Base-by-base conservation (phyloP, 2,329 filamentous ascomycete genomes). In the Fusarium bactridioides region DNA sequence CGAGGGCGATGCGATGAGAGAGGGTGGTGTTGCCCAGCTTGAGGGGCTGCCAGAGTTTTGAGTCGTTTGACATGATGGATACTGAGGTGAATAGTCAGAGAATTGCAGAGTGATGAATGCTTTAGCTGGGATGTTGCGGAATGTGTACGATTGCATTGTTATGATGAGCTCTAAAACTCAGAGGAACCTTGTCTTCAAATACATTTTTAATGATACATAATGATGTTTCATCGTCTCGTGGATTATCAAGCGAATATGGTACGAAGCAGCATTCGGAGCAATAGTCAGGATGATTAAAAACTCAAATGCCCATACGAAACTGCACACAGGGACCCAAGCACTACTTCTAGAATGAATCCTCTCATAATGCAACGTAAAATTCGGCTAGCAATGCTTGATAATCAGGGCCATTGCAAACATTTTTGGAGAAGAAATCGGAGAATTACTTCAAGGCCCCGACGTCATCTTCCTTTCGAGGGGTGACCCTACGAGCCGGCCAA, bases 1-100 rank as follows among this genome's bases (percentile, higher is more conserved):
- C 86, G 79, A 91, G 83, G 60, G 84, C 84, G 33, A 91, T 73
- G 40, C 84, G 80, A 70, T 86, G 82, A 48, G 83, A 76, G 47
- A 86, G 78, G 4, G 70, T 73, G 47, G 76, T 55, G 31, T 79
- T 79, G 57, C 85, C 84, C 13, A 85, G 59, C 72, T 80, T 80
- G 59, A 86, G 74, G 19, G 84, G 84, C 41, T 80, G 56, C 74
- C 74, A 76, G 12, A 77, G 58, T 48, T 35, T 73, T n/a, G 74
- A 76, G 19, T 73, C 50, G 1, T 61, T 23, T 10, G 60, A 37
- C 74, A 76, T 76, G 27, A 13, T 69, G 48, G 54, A 3, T 21
- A 27, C n/a, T 53, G 5, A 27, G 10, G 18, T n/a, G 19, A 15
- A 33, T 33, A 15, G 13, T 15, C 0, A 0, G 3, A 33, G 31